Evolutionary conservation across 306 rosid genomes (phyloP).

Genomic region (Ochetophila trinervis): DNA sequence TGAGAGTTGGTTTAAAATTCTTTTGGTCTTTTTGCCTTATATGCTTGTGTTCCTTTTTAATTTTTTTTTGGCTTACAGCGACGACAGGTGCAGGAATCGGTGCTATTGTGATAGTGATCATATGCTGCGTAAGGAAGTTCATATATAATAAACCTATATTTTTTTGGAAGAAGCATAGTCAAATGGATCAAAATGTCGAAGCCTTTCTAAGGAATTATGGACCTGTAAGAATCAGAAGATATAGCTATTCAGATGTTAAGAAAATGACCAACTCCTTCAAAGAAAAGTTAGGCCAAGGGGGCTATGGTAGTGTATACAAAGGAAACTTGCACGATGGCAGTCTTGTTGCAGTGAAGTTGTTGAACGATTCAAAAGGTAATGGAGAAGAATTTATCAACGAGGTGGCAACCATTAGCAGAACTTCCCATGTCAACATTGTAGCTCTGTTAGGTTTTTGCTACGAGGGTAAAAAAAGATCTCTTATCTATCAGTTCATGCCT

Average conservation of each 20-base stretch:
- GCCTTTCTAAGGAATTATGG: slow-evolving; percentile 29
- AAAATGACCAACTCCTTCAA: slow-evolving; percentile 36
- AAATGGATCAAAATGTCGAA: slow-evolving; percentile 30
- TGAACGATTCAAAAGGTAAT: slow-evolving; percentile 21
- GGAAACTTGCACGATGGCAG: slow-evolving; percentile 30
- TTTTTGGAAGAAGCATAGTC: slow-evolving; percentile 15
- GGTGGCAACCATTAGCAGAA: slow-evolving; percentile 31
- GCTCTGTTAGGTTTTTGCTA: background rate
- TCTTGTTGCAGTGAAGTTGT: slow-evolving; percentile 37
- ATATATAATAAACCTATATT: background rate
- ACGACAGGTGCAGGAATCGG: too few species aligned
- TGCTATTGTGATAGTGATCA: too few species aligned
- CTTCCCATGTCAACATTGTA: slow-evolving; percentile 32
- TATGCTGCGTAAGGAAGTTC: too few species aligned
- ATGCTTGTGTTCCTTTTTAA: too few species aligned
- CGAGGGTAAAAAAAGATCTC: slow-evolving; percentile 17
- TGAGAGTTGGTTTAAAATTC: too few species aligned
- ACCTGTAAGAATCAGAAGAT: slow-evolving; percentile 34
- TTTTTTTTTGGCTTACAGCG: too few species aligned
- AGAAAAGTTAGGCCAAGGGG: slow-evolving; percentile 40
- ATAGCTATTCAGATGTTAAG: slow-evolving; percentile 32
- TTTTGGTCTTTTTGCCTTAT: too few species aligned
- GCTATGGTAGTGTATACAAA: slow-evolving; percentile 41
- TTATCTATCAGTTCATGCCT: slow-evolving; percentile 39
- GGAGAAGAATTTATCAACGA: slow-evolving; percentile 46